Conservation (phyloP, 305 asterid species). For the Solanum hybrid region DNA sequence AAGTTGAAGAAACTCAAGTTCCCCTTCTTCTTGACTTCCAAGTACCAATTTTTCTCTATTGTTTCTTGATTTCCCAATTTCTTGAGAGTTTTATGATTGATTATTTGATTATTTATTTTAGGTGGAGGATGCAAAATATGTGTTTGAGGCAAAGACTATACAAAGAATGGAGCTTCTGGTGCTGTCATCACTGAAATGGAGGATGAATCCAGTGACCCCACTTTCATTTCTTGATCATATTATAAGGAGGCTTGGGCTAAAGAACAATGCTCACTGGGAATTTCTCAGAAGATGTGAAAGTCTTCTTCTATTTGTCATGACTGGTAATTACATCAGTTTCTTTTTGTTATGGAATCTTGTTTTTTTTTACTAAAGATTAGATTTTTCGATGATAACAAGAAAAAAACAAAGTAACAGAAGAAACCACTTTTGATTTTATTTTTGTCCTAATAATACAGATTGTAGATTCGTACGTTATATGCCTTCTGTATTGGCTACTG, state of each 20-base stretch:
- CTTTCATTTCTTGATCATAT: slow-evolving; percentile 60
- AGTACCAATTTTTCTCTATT: slow-evolving; percentile 22
- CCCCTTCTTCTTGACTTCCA: slow-evolving; percentile 84
- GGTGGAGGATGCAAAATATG: slow-evolving; percentile 49
- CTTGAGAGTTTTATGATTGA: neutral
- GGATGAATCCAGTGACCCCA: slow-evolving; percentile 82
- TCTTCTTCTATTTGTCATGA: slow-evolving; percentile 47
- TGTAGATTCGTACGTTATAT: slow-evolving; percentile 46
- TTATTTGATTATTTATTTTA: slow-evolving; percentile 9
- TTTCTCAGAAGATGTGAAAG: slow-evolving; percentile 51
- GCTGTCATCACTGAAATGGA: slow-evolving; percentile 59
- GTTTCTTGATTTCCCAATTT: neutral
- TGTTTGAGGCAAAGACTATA: slow-evolving; percentile 68
- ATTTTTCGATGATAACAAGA: slow-evolving; percentile 9
- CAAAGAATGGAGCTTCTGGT: slow-evolving; percentile 81
- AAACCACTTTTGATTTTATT: neutral
- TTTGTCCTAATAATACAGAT: slow-evolving; percentile 30
- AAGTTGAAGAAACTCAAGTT: slow-evolving; percentile 75
- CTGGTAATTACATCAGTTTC: slow-evolving; percentile 35
- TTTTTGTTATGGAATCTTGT: neutral
- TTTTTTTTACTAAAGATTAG: slow-evolving; percentile 6
- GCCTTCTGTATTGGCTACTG: slow-evolving; percentile 76
- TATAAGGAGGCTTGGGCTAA: slow-evolving; percentile 60
- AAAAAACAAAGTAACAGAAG: neutral
- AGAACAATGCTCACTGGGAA: slow-evolving; percentile 40